Evolutionary conservation across 352 stramenopile genomes (phyloP).

Genomic region (Globisporangium uncinulatum): DNA sequence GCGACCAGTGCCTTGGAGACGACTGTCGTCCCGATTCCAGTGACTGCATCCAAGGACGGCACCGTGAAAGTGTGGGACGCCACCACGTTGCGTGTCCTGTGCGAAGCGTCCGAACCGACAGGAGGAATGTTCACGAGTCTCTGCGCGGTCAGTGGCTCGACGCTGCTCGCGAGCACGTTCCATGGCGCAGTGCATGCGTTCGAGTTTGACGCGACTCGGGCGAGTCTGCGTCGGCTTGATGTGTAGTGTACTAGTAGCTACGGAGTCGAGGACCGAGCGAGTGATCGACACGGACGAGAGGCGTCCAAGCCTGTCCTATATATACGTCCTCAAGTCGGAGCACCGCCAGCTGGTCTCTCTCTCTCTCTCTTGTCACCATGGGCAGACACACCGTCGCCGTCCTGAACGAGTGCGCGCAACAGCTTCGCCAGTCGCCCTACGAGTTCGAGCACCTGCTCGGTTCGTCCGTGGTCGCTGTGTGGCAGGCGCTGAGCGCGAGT

Average conservation of each 20-base stretch:
- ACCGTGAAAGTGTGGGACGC: constrained; percentile 71
- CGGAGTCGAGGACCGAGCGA: too few relatives aligned
- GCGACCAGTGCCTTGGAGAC: too few relatives aligned
- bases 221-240: constrained; percentile 3
- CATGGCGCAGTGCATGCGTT: constrained; percentile 40
- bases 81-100: constrained; percentile 17
- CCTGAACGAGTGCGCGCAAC: constrained; percentile 38
- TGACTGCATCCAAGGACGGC: constrained; percentile 77
- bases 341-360: not conserved
- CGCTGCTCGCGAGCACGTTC: constrained; percentile 56
- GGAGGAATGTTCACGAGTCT: constrained; percentile 65
- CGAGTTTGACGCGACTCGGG: constrained; percentile 18
- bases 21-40: constrained; percentile 20
- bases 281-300: too few relatives aligned
- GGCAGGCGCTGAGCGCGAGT: constrained; percentile 28
- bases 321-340: not conserved
- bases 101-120: constrained; percentile 38
- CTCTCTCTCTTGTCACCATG: not conserved
- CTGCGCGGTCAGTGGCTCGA: constrained; percentile 24
- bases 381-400: constrained; percentile 12
- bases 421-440: constrained; percentile 38
- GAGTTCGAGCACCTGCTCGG: constrained; percentile 61
- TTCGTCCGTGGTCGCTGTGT: constrained; percentile 34
- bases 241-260: not conserved
- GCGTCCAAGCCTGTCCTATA: not conserved